Percentiles rank a stretch among this genome's conserved stretches.
These are phyloP conservation scores for Globisporangium alternatum DNA, from an alignment of 352 stramenopile genomes.

Conservation along the genomic window DNA sequence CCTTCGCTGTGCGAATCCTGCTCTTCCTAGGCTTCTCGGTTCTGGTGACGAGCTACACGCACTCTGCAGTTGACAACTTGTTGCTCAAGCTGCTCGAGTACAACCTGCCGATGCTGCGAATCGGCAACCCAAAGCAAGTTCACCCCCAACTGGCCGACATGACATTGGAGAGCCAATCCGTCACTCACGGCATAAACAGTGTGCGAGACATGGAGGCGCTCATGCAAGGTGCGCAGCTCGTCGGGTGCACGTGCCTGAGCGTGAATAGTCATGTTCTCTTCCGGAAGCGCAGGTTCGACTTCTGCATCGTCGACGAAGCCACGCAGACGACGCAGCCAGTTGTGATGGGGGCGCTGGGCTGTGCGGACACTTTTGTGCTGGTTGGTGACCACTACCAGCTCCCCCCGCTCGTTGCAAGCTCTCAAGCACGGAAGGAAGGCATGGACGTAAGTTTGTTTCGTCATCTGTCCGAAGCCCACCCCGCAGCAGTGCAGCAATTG, in stretches of 20 bases:
- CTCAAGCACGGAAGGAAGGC: slow-evolving; percentile 81
- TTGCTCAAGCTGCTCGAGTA: slow-evolving; percentile 89
- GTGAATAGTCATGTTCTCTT: slow-evolving; percentile 80
- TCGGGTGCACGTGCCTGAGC: slow-evolving; percentile 76
- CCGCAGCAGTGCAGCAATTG: slow-evolving; percentile 88
- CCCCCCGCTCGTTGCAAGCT: slow-evolving; percentile 92
- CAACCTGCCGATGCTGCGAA: slow-evolving; percentile 67
- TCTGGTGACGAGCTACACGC: slow-evolving; percentile 96
- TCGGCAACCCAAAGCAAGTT: slow-evolving; percentile 72
- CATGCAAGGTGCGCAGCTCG: slow-evolving; percentile 49
- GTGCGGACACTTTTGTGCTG: slow-evolving; percentile 94
- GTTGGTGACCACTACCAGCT: slow-evolving; percentile 99
- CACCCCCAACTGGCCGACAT: slow-evolving; percentile 61
- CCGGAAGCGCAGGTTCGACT: slow-evolving; percentile 91
- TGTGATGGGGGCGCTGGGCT: slow-evolving; percentile 90
- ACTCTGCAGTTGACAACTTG: slow-evolving; percentile 98
- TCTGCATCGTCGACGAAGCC: slow-evolving; percentile 98
- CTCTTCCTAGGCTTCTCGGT: slow-evolving; percentile 91
- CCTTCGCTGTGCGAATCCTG: slow-evolving; percentile 92
- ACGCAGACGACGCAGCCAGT: slow-evolving; percentile 97
- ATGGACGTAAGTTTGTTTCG: slow-evolving; percentile 91
- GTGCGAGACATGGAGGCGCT: slow-evolving; percentile 46
- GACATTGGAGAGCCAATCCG: slow-evolving; percentile 42
- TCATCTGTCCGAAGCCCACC: slow-evolving; percentile 89
- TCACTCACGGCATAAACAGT: slow-evolving; percentile 27